Percentiles rank a stretch among this genome's conserved stretches.
Conservation (phyloP, 129 eudicot genomes). For the Chrysanthemum makinoi region DNA sequence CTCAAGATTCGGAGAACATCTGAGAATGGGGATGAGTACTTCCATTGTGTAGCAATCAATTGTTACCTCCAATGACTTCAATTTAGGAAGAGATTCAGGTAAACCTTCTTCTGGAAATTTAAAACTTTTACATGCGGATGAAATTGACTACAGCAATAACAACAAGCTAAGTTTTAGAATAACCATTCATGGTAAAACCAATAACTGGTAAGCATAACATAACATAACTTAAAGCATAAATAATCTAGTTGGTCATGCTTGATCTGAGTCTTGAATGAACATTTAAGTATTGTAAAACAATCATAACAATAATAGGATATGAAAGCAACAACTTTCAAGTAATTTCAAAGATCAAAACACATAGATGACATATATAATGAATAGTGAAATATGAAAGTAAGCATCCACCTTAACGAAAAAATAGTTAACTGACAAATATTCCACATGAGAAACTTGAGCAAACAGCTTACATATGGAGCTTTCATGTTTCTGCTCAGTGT, state of each 20-base stretch:
- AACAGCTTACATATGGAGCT: constrained; percentile 1
- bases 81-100: neutral
- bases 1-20: neutral
- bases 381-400: neutral
- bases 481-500: neutral
- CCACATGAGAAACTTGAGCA: neutral
- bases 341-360: too few species aligned
- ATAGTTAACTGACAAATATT: too few species aligned
- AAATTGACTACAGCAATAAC: neutral
- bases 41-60: neutral
- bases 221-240: too few species aligned
- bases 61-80: neutral
- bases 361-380: neutral
- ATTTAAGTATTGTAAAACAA: too few species aligned
- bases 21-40: neutral
- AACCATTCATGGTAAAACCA: neutral
- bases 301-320: too few species aligned
- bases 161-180: neutral
- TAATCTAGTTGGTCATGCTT: too few species aligned
- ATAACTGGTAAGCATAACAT: too few species aligned
- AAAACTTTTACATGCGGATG: neutral
- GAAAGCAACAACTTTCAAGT: too few species aligned
- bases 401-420: constrained; percentile 11
- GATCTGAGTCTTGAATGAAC: too few species aligned
- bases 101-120: neutral